Evolutionary conservation across 2,329 filamentous ascomycete species (phyloP), one percentile per base, ranked within the genome.

Genomic region (Paecilomyces fulvus): DNA sequence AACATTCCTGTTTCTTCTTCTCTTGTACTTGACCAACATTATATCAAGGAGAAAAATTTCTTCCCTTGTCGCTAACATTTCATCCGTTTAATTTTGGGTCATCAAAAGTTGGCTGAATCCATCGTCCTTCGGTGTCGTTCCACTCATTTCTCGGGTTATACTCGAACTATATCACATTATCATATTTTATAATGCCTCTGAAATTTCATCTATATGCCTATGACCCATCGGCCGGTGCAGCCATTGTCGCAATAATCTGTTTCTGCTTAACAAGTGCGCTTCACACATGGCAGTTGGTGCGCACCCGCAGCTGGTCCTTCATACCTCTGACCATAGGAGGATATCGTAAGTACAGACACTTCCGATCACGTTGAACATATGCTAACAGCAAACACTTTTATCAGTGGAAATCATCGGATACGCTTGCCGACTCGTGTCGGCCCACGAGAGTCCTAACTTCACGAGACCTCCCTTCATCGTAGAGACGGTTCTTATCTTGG

Each of bases 401-500:
- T 49, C 37, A 79, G 77, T 80, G 67, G 76, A 82, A 59, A 60
- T 67, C 1, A 67, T 81, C 12, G 80, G 79, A 11, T 82, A 80
- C 61, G 64, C 78, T 51, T 76, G 73, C 17, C 75, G 80, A 49
- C 67, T 74, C 3, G 59, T 77, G 33, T 75, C 75, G 0, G 64
- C 68, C 1, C 51, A 59, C 0, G 62, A 77, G 51, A 69, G 71
- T n/a, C 73, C 76, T 0, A 64, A 77, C 54, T 75, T 73, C 56
- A 75, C 74, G 1, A 69, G 76, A 54, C 63, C 63, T 0, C 66
- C 71, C 0, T 78, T 70, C 62, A 71, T 77, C 59, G 69, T 77
- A 55, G 74, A 78, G 58, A 65, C 66, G 7, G 59, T 77, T 33
- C 68, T 78, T 58, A 70, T 78, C 33, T 68, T 79, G 10, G 66